These are phyloP conservation scores for Candida maesae DNA, from an alignment of 805 yeast genomes.

Conservation along the genomic window DNA sequence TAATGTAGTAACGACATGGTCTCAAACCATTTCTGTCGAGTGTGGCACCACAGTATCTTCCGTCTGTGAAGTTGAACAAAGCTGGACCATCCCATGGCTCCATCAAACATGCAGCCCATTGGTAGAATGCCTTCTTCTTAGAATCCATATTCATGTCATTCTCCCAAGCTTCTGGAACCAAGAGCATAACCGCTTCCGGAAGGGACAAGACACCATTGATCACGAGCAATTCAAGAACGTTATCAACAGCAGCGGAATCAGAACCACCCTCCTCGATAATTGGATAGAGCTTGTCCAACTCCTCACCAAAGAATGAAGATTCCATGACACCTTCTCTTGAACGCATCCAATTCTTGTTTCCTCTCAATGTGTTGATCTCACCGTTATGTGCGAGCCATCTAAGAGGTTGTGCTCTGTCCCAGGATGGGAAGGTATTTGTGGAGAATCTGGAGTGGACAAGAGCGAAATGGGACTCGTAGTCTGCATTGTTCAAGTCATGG, in stretches of 20 bases:
- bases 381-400: slow-evolving; percentile 98
- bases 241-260: slow-evolving; percentile 96
- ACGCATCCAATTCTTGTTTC: slow-evolving; percentile 99
- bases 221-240: slow-evolving; percentile 86
- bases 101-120: slow-evolving; percentile 99
- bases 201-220: slow-evolving; percentile 87
- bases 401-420: slow-evolving; percentile 99
- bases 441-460: slow-evolving; percentile 96
- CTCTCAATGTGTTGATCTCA: slow-evolving; percentile 95
- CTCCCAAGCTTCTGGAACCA: slow-evolving; percentile 99
- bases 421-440: slow-evolving; percentile 98
- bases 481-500: slow-evolving; percentile 87
- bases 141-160: slow-evolving; percentile 84
- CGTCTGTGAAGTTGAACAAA: slow-evolving; percentile 92
- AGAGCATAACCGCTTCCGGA: slow-evolving; percentile 95
- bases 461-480: slow-evolving; percentile 93
- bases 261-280: slow-evolving; percentile 98
- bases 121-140: slow-evolving; percentile 89
- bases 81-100: slow-evolving; percentile 99
- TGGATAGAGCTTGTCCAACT: slow-evolving; percentile 85
- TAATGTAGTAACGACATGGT: slow-evolving; percentile 96
- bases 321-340: slow-evolving; percentile 97
- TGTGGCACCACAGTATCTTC: slow-evolving; percentile 97
- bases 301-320: slow-evolving; percentile 83
- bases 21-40: slow-evolving; percentile 96